Evolutionary conservation across 1,139 yeast genomes (phyloP).

Genomic region (Protomyces lactucae-debilis): DNA sequence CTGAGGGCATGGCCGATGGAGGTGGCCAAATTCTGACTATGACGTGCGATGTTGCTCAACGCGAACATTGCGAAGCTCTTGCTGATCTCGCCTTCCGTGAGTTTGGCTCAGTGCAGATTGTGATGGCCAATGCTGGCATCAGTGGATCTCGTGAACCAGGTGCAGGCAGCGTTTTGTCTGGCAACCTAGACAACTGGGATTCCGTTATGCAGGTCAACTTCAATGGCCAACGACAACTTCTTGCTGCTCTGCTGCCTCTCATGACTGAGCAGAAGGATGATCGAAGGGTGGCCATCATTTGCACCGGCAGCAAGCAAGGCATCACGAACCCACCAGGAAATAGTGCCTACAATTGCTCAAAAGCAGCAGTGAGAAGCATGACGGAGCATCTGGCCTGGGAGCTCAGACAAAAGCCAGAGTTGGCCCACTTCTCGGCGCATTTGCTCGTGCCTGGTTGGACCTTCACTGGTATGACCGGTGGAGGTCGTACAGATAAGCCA

Average conservation of each 20-base stretch:
- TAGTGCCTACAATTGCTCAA: slow-evolving; percentile 38
- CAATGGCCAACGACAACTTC: slow-evolving; percentile 36
- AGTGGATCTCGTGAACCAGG: slow-evolving; percentile 30
- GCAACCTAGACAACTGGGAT: slow-evolving; percentile 33
- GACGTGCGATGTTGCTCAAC: slow-evolving; percentile 34
- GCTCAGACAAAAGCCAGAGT: slow-evolving; percentile 30
- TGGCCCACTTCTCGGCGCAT: slow-evolving; percentile 33
- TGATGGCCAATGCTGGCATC: slow-evolving; percentile 36
- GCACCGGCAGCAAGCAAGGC: slow-evolving; percentile 38
- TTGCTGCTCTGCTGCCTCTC: slow-evolving; percentile 34
- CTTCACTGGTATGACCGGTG: slow-evolving; percentile 35
- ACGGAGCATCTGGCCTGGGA: slow-evolving; percentile 37
- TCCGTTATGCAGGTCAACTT: slow-evolving; percentile 35
- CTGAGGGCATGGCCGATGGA: slow-evolving; percentile 28
- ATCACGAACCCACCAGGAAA: slow-evolving; percentile 39
- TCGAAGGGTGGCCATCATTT: slow-evolving; percentile 31
- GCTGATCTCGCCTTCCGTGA: slow-evolving; percentile 32
- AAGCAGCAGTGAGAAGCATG: slow-evolving; percentile 36
- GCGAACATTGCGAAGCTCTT: slow-evolving; percentile 32
- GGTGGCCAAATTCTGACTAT: slow-evolving; percentile 31
- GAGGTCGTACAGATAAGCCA: slow-evolving; percentile 33
- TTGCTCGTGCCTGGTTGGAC: slow-evolving; percentile 38
- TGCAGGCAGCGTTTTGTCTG: slow-evolving; percentile 29
- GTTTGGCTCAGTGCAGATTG: slow-evolving; percentile 33
- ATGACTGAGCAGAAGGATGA: slow-evolving; percentile 31